Evolutionary conservation across 225 moss, liverwort and hornwort species (phyloP), one percentile per base, ranked within the genome.

Genomic region (Asterella californica): DNA sequence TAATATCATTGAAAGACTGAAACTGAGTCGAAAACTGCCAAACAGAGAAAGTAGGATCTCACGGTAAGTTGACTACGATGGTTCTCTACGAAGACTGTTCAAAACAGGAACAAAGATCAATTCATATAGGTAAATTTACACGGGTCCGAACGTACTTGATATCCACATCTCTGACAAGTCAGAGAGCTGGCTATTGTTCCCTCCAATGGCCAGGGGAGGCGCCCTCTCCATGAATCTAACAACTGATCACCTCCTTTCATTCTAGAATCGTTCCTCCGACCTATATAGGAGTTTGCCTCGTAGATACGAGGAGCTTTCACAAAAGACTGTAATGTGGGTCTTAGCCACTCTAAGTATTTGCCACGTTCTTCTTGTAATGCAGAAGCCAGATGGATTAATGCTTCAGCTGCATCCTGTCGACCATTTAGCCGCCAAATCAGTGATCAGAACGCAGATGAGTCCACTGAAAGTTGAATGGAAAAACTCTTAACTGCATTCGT

Each of bases 1-100:
- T 84, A 70, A 96, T 90, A 75, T 96, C 94, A 78, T 92, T 96
- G 78, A 96, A 96, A 81, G 87, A 90, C 79, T 94, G 88, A 79
- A 96, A 94, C 49, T 90, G 89, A 76, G 94, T 96, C 48, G 96
- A 89, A 72, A 91, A 96, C 96, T 96, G 96, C 87, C 88, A 55
- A 17, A 42, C 38, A 62, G 0, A 21, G 54, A 67, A 19, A 49
- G 2, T 18, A 37, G 18, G 72, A 72, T 42, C 19, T 15, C 2
- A 9, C 47, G 29, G 12, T 47, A 45, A 72, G 72, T 36, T 69
- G 3, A 47, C 10, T 1, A 49, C 18, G 2, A 69, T 24, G 48
- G 48, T 9, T n/a, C 11, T 72, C n/a, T 11, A 27, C 27, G 0
- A 15, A 49, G 2, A 49, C 29, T 46, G 27, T 24, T 25, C 5